Evolutionary conservation across 2,329 filamentous ascomycete species (phyloP).

Genomic region (Parastagonospora nodorum): DNA sequence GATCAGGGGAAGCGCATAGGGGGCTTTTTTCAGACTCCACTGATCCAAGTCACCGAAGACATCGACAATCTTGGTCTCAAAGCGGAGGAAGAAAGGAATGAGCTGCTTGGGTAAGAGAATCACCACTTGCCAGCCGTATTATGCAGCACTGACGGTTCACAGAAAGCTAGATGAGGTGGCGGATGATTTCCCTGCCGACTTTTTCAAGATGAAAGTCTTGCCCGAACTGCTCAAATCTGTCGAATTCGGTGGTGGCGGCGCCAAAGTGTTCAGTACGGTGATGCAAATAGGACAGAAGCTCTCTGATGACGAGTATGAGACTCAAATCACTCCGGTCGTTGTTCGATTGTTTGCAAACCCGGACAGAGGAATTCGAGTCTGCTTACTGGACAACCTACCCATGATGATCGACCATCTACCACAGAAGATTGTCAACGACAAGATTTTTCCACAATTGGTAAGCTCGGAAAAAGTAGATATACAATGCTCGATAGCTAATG

Average conservation of each 20-base stretch:
- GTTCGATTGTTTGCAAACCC: constrained; percentile 88
- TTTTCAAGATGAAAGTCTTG: constrained; percentile 95
- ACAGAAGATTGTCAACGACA: constrained; percentile 90
- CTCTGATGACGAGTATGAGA: constrained; percentile 85
- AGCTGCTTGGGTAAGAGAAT: constrained; percentile 69
- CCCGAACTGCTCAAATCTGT: constrained; percentile 97
- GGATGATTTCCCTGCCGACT: constrained; percentile 96
- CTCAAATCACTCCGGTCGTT: constrained; percentile 81
- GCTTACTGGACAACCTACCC: constrained; percentile 84
- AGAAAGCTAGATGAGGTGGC: constrained; percentile 81
- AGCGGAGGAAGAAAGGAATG: constrained; percentile 78
- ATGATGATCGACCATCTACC: constrained; percentile 89
- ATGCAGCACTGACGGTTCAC: constrained; percentile 13
- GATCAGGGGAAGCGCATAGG: constrained; percentile 83
- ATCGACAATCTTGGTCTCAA: constrained; percentile 94
- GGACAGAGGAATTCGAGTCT: constrained; percentile 89
- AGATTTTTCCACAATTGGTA: constrained; percentile 94
- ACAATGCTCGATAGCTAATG: constrained; percentile 28
- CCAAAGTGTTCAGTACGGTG: constrained; percentile 85
- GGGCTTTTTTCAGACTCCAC: constrained; percentile 88
- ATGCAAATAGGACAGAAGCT: constrained; percentile 91
- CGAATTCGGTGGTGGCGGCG: constrained; percentile 95
- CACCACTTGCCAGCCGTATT: background rate
- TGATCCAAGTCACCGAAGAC: constrained; percentile 90
- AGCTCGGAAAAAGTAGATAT: background rate